These are phyloP conservation scores for Starmerella apicola DNA, from an alignment of 805 yeast genomes.

Conservation along the genomic window DNA sequence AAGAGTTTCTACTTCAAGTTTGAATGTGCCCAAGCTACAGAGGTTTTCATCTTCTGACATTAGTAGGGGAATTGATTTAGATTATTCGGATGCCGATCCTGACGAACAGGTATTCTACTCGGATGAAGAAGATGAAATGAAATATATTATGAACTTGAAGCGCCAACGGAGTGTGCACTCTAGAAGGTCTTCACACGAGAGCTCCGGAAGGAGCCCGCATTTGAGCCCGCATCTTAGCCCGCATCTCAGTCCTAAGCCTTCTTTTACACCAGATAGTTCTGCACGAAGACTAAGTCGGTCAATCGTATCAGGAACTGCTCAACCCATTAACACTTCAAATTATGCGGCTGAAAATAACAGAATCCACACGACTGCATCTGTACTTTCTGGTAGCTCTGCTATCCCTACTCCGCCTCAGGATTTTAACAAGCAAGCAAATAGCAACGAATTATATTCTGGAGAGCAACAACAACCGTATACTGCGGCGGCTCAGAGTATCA, in stretches of 20 bases:
- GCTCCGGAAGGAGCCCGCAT: conserved; percentile 8
- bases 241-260: conserved; percentile 11
- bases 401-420: conserved; percentile 1
- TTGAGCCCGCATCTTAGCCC: conserved; percentile 16
- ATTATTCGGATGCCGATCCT: background rate
- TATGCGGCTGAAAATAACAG: background rate
- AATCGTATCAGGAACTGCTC: background rate
- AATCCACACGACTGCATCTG: conserved; percentile 9
- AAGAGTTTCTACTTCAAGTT: background rate
- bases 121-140: conserved; percentile 14
- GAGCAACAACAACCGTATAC: background rate
- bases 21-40: background rate
- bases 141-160: conserved; percentile 7
- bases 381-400: conserved; percentile 6
- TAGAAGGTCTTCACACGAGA: conserved; percentile 8
- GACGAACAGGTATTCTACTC: conserved; percentile 3
- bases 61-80: background rate
- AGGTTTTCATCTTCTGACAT: background rate
- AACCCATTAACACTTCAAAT: background rate
- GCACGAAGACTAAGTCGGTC: conserved; percentile 10
- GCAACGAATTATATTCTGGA: background rate
- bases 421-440: background rate
- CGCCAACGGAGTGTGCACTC: conserved; percentile 12
- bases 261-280: conserved; percentile 15
- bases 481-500: conserved; percentile 34